Conservation (phyloP, 2,329 filamentous ascomycete genomes). For the Fusarium azukiicola region DNA sequence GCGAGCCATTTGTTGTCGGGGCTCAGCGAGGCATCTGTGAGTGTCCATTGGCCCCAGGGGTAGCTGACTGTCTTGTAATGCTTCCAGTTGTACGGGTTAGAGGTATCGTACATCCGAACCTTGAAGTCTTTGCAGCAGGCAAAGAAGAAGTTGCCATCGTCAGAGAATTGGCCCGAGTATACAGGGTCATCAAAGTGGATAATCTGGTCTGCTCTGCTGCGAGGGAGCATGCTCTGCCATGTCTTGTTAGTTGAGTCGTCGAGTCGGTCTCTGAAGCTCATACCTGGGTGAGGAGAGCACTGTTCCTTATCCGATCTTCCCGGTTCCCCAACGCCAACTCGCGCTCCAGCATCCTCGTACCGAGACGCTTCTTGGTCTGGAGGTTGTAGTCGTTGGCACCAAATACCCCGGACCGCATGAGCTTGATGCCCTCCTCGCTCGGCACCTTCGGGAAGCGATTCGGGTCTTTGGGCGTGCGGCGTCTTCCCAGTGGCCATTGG, state of each 20-base stretch:
- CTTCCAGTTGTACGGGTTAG: constrained; percentile 96
- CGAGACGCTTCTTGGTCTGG: constrained; percentile 79
- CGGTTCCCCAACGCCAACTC: constrained; percentile 87
- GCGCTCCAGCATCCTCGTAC: constrained; percentile 87
- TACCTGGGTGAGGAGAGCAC: constrained; percentile 84
- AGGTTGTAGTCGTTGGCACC: constrained; percentile 82
- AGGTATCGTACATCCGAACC: constrained; percentile 98
- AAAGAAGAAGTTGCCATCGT: constrained; percentile 99
- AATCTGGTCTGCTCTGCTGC: constrained; percentile 89
- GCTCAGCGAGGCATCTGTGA: constrained; percentile 95
- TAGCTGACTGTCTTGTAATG: constrained; percentile 96
- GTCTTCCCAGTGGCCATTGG: constrained; percentile 70
- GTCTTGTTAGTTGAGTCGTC: constrained; percentile 30
- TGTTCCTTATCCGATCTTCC: constrained; percentile 79
- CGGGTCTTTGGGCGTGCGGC: constrained; percentile 68
- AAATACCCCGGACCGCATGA: constrained; percentile 93
- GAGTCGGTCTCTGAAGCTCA: constrained; percentile 32
- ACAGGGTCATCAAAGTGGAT: constrained; percentile 93
- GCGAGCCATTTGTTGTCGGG: constrained; percentile 96
- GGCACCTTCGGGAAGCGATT: constrained; percentile 91
- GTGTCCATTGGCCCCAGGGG: constrained; percentile 95
- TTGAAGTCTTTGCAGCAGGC: constrained; percentile 95
- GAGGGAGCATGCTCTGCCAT: constrained; percentile 86
- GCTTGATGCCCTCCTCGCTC: constrained; percentile 85
- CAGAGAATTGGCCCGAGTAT: constrained; percentile 97